Evolutionary conservation across 345 rosid species (phyloP).

Genomic region (Conringia planisiliqua): DNA sequence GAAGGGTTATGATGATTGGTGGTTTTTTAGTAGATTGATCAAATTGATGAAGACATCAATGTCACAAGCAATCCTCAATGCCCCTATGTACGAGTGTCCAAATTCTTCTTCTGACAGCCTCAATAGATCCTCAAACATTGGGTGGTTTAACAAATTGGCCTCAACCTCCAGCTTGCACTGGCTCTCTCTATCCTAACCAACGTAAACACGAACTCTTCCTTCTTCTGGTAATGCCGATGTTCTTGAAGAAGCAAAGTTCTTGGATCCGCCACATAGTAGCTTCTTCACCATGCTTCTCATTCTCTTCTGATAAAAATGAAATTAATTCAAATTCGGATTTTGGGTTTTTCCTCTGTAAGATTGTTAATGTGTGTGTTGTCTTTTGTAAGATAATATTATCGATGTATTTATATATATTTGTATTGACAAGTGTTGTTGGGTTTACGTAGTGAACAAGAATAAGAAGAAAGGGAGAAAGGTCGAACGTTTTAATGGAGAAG

Average conservation of each 20-base stretch:
- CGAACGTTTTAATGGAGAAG: background rate
- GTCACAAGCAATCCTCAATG: conserved; percentile 49
- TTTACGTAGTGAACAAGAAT: conserved; percentile 30
- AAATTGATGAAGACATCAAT: conserved; percentile 42
- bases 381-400: background rate
- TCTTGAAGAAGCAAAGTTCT: conserved; percentile 18
- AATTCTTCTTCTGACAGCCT: conserved; percentile 44
- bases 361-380: background rate
- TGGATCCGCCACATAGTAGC: conserved; percentile 44
- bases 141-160: conserved; percentile 49
- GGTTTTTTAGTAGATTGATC: conserved; percentile 39
- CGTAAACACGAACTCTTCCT: conserved; percentile 44
- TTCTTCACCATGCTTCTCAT: conserved; percentile 46
- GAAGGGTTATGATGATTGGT: conserved; percentile 12
- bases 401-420: background rate
- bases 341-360: background rate
- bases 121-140: conserved; percentile 43
- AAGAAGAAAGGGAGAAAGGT: conserved; percentile 5
- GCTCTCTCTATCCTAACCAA: conserved; percentile 42
- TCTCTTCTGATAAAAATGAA: background rate
- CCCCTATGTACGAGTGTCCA: conserved; percentile 51
- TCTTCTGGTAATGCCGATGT: conserved; percentile 22
- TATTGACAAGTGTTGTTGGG: conserved; percentile 10
- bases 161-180: conserved; percentile 43
- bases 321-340: background rate